phyloP scores from a whole-genome alignment of 2,329 filamentous ascomycete genomes.

The Xylariaceae sp. region DNA sequence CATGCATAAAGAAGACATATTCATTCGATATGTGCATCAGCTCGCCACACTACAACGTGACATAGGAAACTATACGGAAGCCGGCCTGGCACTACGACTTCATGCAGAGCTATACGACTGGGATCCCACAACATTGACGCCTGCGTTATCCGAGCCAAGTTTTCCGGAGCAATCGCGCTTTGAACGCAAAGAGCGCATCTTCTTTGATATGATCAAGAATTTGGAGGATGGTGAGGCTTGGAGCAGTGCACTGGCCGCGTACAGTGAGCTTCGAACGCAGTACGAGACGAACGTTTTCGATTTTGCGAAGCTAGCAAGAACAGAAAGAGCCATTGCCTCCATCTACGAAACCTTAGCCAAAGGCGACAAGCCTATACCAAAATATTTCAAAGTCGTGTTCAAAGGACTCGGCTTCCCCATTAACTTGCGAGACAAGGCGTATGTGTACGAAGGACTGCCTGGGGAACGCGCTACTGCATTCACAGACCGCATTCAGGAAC shows the following conservation, averaged over 20 bases:
- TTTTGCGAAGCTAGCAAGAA: constrained; percentile 83
- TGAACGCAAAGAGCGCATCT: constrained; percentile 86
- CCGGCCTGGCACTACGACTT: constrained; percentile 80
- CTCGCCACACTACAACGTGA: constrained; percentile 73
- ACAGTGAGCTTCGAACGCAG: constrained; percentile 85
- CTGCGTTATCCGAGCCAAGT: constrained; percentile 66
- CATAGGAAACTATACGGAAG: constrained; percentile 76
- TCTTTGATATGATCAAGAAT: constrained; percentile 90
- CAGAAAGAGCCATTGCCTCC: constrained; percentile 84
- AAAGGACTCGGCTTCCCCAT: constrained; percentile 83
- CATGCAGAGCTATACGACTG: constrained; percentile 92
- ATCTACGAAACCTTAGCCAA: constrained; percentile 87
- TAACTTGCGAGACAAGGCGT: constrained; percentile 81
- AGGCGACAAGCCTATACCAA: constrained; percentile 70
- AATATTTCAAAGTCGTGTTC: constrained; percentile 90
- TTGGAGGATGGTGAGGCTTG: constrained; percentile 94
- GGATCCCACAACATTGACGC: constrained; percentile 67
- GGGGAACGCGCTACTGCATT: constrained; percentile 76
- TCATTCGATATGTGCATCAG: constrained; percentile 92
- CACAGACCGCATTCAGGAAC: constrained; percentile 85
- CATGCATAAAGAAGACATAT: constrained; percentile 96
- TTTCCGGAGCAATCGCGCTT: constrained; percentile 83
- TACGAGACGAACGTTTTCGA: constrained; percentile 89
- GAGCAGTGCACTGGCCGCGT: constrained; percentile 81
- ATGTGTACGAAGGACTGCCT: constrained; percentile 79